Evolutionary conservation across 805 yeast genomes (phyloP), one percentile per base, ranked within the genome.

Genomic region (Dipodascus albidus): DNA sequence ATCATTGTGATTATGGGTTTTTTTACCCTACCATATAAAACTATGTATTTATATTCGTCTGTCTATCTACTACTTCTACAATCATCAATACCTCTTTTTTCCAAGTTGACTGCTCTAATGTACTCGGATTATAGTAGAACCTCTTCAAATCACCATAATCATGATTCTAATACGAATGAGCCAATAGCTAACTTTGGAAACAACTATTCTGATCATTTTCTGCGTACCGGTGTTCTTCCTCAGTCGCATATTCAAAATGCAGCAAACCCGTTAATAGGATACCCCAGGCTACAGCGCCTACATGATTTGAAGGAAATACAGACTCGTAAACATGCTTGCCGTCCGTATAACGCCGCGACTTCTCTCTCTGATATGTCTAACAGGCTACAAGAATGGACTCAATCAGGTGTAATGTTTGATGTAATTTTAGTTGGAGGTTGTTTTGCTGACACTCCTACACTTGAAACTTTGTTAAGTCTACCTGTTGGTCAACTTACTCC

Each of bases 391-490:
- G 63, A 66, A 20, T 85, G 96, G 95, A 78, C 80, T 31, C 66
- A 69, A 17, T 70, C 71, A 19, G 79, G 76, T 4, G 62, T 86
- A 41, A 79, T 78, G 55, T 91, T 90, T 67, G 96, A 90, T 64
- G 95, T 88, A 9, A 85, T 91, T 14, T 87, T 91, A 95, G 80
- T 90, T 53, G 95, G 96, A 0, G 91, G 93, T 2, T 72, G 91
- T 51, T 78, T 84, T 1, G 90, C 85, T 58, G 81, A 84, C 62
- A 89, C 82, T 62, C 76, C 85, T 53, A 71, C 85, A 19, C 73
- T 78, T 48, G 85, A 87, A 0, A 60, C 83, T 1, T 70, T 90
- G 22, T 68, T 77, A 1, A 78, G 76, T 58, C 69, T 89, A 48
- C 96, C 96, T 0, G 71, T 90, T 3, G 83, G 81, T 57, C 80